Conservation (phyloP, 192 early-diverging fungal genomes). For the Backusella parvicylindrica region DNA sequence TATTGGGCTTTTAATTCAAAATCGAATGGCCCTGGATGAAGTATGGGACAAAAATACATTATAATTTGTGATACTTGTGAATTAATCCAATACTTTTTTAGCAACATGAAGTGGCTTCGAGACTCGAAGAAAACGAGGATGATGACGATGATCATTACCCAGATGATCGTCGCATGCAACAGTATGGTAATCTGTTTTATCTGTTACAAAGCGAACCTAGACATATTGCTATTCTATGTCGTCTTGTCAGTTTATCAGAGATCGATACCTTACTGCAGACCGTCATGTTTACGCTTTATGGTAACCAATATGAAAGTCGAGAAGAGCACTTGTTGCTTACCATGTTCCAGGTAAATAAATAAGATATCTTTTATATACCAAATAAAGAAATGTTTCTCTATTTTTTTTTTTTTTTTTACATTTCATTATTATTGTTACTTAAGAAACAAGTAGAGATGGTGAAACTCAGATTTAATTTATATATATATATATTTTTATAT, state of each 20-base stretch:
- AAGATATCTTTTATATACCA: not conserved
- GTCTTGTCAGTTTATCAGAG: constrained; percentile 78
- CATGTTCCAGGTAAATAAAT: constrained; percentile 80
- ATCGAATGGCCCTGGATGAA: constrained; percentile 88
- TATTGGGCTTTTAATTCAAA: constrained; percentile 89
- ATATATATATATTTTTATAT: not conserved
- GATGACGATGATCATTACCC: constrained; percentile 37
- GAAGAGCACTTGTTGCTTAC: constrained; percentile 93
- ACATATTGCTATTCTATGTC: constrained; percentile 81
- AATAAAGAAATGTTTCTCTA: not conserved
- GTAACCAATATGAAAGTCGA: constrained; percentile 92
- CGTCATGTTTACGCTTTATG: constrained; percentile 69
- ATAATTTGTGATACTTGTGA: not conserved
- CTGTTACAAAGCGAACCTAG: constrained; percentile 86
- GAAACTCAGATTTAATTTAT: constrained; percentile 10
- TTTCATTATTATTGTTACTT: not conserved
- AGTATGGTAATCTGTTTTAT: constrained; percentile 92
- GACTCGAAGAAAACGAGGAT: constrained; percentile 60
- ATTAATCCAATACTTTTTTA: constrained; percentile 6
- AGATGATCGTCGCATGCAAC: constrained; percentile 76
- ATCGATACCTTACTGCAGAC: constrained; percentile 91
- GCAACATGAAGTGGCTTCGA: constrained; percentile 72
- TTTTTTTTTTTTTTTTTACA: not conserved
- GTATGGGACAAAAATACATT: constrained; percentile 34
- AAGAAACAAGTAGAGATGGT: not conserved